phyloP scores from a whole-genome alignment of 2,329 filamentous ascomycete genomes.

The Thielaviopsis euricoi region DNA sequence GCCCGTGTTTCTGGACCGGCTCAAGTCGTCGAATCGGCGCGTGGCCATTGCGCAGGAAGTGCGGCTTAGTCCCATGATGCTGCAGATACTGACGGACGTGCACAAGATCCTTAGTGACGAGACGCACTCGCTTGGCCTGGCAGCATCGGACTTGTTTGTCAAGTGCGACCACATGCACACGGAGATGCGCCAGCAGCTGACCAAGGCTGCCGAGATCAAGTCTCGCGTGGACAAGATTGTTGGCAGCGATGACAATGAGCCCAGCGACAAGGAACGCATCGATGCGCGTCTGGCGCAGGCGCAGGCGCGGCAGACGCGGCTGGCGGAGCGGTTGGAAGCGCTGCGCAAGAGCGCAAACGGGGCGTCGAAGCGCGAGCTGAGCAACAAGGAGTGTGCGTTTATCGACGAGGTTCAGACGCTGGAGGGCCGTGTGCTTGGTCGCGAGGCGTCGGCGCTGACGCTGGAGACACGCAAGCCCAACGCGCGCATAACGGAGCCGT shows the following conservation, averaged over 20 bases:
- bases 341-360: conserved; percentile 31
- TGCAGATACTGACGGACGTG: conserved; percentile 54
- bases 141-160: conserved; percentile 57
- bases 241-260: conserved; percentile 33
- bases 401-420: conserved; percentile 34
- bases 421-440: conserved; percentile 31
- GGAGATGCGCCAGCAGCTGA: conserved; percentile 52
- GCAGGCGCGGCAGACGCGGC: conserved; percentile 36
- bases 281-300: conserved; percentile 34
- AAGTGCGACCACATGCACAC: conserved; percentile 50
- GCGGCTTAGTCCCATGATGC: conserved; percentile 50
- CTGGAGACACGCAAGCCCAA: conserved; percentile 19
- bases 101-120: conserved; percentile 57
- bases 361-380: conserved; percentile 26
- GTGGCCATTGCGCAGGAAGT: conserved; percentile 50
- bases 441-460: conserved; percentile 10
- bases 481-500: conserved; percentile 30
- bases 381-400: conserved; percentile 29
- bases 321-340: conserved; percentile 42
- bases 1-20: conserved; percentile 35
- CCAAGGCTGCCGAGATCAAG: conserved; percentile 47
- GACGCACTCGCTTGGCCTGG: conserved; percentile 49
- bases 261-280: conserved; percentile 36
- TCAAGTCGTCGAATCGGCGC: conserved; percentile 43
- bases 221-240: conserved; percentile 47